Evolutionary conservation across 2,329 filamentous ascomycete genomes (phyloP).

Genomic region (Raffaelea arxii): DNA sequence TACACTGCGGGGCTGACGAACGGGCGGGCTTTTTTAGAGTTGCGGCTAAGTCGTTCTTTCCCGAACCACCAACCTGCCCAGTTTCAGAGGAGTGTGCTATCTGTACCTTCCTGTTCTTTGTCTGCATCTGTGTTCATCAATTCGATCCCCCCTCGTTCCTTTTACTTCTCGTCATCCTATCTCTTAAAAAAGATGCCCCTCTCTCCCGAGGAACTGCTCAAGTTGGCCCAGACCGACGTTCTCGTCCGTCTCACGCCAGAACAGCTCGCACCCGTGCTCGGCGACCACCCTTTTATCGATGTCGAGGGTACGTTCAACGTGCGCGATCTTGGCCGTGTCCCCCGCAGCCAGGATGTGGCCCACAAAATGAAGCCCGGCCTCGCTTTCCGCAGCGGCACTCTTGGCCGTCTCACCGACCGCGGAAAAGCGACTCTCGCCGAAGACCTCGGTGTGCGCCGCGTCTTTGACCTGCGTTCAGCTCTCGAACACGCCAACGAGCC

Average conservation of each 20-base stretch:
- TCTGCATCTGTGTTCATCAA: neutral
- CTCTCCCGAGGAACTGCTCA: constrained; percentile 19
- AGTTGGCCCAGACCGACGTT: constrained; percentile 33
- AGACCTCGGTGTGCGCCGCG: constrained; percentile 28
- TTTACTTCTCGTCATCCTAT: neutral
- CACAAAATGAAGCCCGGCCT: constrained; percentile 30
- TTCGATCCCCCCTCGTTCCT: neutral
- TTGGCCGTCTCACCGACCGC: constrained; percentile 25
- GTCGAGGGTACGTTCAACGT: constrained; percentile 40
- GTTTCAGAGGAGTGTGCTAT: too few species aligned
- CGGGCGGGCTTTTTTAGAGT: too few species aligned
- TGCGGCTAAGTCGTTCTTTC: too few species aligned
- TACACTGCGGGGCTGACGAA: too few species aligned
- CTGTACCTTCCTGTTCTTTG: neutral
- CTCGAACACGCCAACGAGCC: constrained; percentile 31
- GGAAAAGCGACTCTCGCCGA: constrained; percentile 26
- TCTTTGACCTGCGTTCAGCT: constrained; percentile 42
- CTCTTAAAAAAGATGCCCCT: neutral
- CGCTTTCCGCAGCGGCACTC: constrained; percentile 37
- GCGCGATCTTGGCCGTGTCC: constrained; percentile 38
- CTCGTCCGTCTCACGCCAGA: constrained; percentile 26
- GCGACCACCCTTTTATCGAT: constrained; percentile 34
- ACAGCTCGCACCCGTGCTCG: constrained; percentile 25
- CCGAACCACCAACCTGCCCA: too few species aligned
- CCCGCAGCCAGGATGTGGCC: constrained; percentile 8